phyloP scores from a whole-genome alignment of 2,329 filamentous ascomycete genomes.

The Clathrospora elynae region DNA sequence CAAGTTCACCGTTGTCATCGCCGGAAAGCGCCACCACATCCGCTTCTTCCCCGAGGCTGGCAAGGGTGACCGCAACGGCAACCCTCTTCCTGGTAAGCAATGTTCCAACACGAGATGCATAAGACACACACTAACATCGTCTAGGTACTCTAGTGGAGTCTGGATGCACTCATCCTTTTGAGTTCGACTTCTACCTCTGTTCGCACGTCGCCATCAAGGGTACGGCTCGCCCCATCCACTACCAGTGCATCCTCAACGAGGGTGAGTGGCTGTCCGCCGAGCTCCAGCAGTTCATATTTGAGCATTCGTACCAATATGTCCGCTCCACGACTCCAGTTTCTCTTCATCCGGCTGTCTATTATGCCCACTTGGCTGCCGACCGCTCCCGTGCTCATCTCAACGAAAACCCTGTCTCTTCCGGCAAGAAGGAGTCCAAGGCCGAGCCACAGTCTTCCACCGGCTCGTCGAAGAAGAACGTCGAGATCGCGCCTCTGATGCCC shows the following conservation, averaged over 20 bases:
- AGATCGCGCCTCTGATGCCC: conserved; percentile 48
- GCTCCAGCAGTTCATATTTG: conserved; percentile 87
- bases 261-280: conserved; percentile 68
- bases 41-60: conserved; percentile 79
- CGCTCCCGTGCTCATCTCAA: conserved; percentile 79
- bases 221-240: conserved; percentile 89
- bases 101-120: too few relatives aligned
- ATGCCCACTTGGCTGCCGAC: conserved; percentile 85
- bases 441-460: conserved; percentile 36
- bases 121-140: too few relatives aligned
- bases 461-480: conserved; percentile 38
- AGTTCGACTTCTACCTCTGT: conserved; percentile 83
- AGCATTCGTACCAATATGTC: conserved; percentile 92
- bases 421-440: conserved; percentile 46
- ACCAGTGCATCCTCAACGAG: conserved; percentile 87
- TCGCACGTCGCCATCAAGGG: conserved; percentile 85
- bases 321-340: conserved; percentile 93
- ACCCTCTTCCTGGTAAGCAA: conserved; percentile 86
- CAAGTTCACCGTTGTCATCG: conserved; percentile 84
- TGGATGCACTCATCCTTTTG: conserved; percentile 87
- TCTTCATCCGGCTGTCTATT: conserved; percentile 87
- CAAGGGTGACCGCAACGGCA: conserved; percentile 73
- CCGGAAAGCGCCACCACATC: conserved; percentile 87
- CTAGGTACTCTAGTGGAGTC: conserved; percentile 82
- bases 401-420: conserved; percentile 44